Percentiles rank a stretch among this genome's conserved stretches.
Evolutionary conservation across 2,329 filamentous ascomycete genomes (phyloP).

Genomic region (Lasiodiplodia gonubiensis): DNA sequence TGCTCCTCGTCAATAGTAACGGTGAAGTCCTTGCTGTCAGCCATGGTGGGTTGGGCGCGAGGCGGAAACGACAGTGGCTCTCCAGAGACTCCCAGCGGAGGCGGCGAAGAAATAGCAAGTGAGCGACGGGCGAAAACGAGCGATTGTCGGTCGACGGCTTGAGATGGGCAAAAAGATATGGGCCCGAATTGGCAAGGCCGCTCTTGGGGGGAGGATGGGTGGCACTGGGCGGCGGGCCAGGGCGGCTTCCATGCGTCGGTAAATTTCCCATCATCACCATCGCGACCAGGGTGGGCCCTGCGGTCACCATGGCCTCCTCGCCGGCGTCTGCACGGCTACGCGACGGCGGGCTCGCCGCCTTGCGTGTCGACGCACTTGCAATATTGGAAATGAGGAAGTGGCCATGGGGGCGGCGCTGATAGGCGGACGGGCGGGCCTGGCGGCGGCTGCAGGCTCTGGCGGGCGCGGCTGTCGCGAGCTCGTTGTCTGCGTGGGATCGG

Average conservation of each 20-base stretch:
- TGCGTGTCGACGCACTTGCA: conserved; percentile 16
- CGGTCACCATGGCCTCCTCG: not conserved
- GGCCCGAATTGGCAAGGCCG: conserved; percentile 15
- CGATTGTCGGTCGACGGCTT: conserved; percentile 27
- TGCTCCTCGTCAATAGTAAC: conserved; percentile 38
- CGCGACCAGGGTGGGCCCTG: conserved; percentile 9
- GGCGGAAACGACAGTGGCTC: conserved; percentile 28
- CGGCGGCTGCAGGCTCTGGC: conserved; percentile 16
- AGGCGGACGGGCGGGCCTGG: conserved; percentile 3
- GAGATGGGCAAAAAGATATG: conserved; percentile 17
- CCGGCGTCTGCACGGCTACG: conserved; percentile 10
- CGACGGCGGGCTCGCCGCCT: conserved; percentile 12
- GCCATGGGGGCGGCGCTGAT: conserved; percentile 9
- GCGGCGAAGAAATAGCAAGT: conserved; percentile 28
- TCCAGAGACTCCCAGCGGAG: conserved; percentile 5
- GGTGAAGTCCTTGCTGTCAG: conserved; percentile 36
- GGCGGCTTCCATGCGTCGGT: conserved; percentile 24
- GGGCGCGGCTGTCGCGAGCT: conserved; percentile 7
- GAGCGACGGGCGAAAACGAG: conserved; percentile 33
- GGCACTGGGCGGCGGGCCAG: conserved; percentile 12
- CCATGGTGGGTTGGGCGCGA: conserved; percentile 33
- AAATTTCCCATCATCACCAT: conserved; percentile 25
- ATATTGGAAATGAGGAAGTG: conserved; percentile 22
- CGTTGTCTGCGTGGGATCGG: conserved; percentile 5
- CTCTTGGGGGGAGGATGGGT: not conserved